Percentiles rank a stretch among this genome's conserved stretches.
Evolutionary conservation across 2,329 filamentous ascomycete genomes (phyloP).

Genomic region (Fusarium hostae): DNA sequence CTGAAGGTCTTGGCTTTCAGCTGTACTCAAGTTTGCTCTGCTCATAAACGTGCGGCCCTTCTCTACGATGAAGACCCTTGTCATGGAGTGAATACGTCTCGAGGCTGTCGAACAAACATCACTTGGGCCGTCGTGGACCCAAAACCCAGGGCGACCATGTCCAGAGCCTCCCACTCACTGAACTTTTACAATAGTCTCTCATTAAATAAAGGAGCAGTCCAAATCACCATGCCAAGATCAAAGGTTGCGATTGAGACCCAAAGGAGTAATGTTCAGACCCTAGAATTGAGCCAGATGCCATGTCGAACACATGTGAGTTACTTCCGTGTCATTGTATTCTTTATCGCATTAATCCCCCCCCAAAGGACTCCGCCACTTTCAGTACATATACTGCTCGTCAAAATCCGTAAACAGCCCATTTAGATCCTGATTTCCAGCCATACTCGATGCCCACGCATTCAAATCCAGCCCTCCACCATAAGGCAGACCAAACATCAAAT

Average conservation of each 20-base stretch:
- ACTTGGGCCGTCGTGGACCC: not conserved
- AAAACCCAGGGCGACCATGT: not conserved
- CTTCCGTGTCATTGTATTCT: not conserved
- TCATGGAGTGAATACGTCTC: not conserved
- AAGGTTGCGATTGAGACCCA: fast-evolving
- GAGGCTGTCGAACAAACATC: not conserved
- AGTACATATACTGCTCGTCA: slow-evolving; percentile 46
- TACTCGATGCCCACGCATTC: slow-evolving; percentile 37
- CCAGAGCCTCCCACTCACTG: fast-evolving
- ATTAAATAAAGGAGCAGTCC: fast-evolving
- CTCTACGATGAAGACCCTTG: fast-evolving
- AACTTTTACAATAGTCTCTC: not conserved
- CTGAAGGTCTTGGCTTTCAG: not conserved
- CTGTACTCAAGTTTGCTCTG: not conserved
- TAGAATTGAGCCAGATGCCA: not conserved
- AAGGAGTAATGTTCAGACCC: not conserved
- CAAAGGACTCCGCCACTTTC: not conserved
- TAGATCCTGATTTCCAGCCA: slow-evolving; percentile 24
- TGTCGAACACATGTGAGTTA: not conserved
- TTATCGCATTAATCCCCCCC: not conserved
- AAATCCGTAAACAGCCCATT: slow-evolving; percentile 28
- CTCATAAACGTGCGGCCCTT: not conserved
- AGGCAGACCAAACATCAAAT: slow-evolving; percentile 39
- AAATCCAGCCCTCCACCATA: slow-evolving; percentile 36
- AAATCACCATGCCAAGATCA: fast-evolving